Evolutionary conservation across 805 yeast genomes (phyloP).

Genomic region (Clavispora santaluciae): DNA sequence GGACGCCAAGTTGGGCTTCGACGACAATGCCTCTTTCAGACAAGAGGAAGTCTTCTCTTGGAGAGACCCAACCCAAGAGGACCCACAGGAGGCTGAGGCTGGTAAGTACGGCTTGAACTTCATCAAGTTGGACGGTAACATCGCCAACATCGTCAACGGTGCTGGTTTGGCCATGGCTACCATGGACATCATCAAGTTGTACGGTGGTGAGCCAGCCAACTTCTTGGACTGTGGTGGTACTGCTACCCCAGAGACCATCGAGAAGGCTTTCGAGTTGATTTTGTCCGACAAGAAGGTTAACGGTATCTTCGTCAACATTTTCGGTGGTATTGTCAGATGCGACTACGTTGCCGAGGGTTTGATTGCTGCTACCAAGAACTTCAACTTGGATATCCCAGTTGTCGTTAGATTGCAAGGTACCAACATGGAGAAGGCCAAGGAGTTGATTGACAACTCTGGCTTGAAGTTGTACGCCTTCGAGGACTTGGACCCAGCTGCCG

Average conservation of each 20-base stretch:
- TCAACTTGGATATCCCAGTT: conserved; percentile 87
- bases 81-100: conserved; percentile 94
- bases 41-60: conserved; percentile 91
- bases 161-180: conserved; percentile 99
- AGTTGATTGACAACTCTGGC: conserved; percentile 82
- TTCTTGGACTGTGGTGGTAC: conserved; percentile 99
- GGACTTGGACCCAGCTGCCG: conserved; percentile 96
- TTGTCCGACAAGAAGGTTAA: conserved; percentile 83
- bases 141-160: conserved; percentile 98
- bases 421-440: conserved; percentile 82
- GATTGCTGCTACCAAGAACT: conserved; percentile 88
- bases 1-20: conserved; percentile 99
- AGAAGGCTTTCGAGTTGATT: conserved; percentile 92
- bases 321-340: conserved; percentile 99
- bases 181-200: conserved; percentile 96
- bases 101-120: conserved; percentile 86
- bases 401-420: conserved; percentile 99
- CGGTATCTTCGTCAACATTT: conserved; percentile 96
- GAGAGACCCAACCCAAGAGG: conserved; percentile 98
- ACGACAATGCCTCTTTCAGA: conserved; percentile 93
- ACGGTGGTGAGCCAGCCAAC: conserved; percentile 99
- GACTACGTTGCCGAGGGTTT: conserved; percentile 98
- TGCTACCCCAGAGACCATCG: conserved; percentile 97
- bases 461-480: conserved; percentile 86
- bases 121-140: conserved; percentile 96